Conservation (phyloP, 1,139 yeast genomes). For the Debaryomyces singareniensis region DNA sequence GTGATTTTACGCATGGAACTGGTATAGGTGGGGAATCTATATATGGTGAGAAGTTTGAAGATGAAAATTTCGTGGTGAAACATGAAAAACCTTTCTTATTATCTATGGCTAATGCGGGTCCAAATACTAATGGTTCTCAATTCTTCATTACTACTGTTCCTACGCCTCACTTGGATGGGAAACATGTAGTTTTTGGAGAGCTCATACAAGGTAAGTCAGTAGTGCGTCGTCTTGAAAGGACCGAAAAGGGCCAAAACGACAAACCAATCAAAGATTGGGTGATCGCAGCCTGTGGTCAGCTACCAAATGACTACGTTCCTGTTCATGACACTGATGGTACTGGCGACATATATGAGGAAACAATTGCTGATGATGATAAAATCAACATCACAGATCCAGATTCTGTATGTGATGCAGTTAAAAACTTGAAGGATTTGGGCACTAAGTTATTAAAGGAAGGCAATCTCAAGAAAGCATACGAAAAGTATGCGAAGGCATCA, state of each 20-base stretch:
- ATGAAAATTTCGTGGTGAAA: constrained; percentile 71
- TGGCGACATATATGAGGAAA: constrained; percentile 80
- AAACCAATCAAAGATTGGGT: constrained; percentile 60
- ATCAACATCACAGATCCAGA: constrained; percentile 56
- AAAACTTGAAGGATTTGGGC: constrained; percentile 70
- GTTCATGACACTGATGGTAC: constrained; percentile 62
- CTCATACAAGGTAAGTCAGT: constrained; percentile 78
- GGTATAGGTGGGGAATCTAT: constrained; percentile 96
- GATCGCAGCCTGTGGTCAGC: constrained; percentile 75
- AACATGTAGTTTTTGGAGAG: constrained; percentile 95
- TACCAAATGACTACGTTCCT: constrained; percentile 52
- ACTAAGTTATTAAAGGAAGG: constrained; percentile 67
- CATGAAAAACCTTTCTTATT: constrained; percentile 84
- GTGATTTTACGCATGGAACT: constrained; percentile 84
- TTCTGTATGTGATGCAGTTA: constrained; percentile 61
- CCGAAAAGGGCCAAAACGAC: constrained; percentile 57
- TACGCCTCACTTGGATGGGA: constrained; percentile 83
- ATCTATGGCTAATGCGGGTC: constrained; percentile 97
- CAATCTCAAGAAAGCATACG: constrained; percentile 48
- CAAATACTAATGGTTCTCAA: constrained; percentile 93
- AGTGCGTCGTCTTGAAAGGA: constrained; percentile 70
- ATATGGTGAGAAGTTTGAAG: constrained; percentile 93
- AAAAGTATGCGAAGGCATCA: constrained; percentile 67
- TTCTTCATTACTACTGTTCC: constrained; percentile 86
- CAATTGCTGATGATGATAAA: constrained; percentile 64